Conservation (phyloP, 306 rosid species). For the Trifolium subterraneum region DNA sequence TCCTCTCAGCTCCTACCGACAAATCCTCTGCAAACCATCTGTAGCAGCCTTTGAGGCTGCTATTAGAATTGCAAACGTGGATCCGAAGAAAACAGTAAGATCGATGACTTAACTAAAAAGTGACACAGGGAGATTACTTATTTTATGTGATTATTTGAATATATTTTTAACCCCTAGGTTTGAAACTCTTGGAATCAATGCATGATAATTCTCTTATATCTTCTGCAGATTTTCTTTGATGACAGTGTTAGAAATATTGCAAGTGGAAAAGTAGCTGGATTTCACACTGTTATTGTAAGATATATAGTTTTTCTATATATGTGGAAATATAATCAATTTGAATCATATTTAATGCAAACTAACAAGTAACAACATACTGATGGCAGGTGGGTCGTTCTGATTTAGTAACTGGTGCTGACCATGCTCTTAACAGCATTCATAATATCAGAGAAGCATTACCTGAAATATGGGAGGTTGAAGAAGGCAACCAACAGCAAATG, state of each 20-base stretch:
- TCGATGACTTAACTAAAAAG: conserved; percentile 1
- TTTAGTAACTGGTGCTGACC: conserved; percentile 77
- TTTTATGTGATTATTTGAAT: not conserved
- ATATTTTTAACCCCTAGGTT: not conserved
- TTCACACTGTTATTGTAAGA: conserved; percentile 84
- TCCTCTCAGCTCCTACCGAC: conserved; percentile 49
- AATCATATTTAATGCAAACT: conserved; percentile 15
- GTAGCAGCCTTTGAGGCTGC: conserved; percentile 74
- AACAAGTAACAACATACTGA: conserved; percentile 21
- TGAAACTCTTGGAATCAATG: conserved; percentile 29
- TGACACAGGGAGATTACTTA: not conserved
- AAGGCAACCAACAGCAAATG: conserved; percentile 37
- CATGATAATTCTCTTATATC: conserved; percentile 20
- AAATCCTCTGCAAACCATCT: conserved; percentile 78
- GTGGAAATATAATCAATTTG: conserved; percentile 4
- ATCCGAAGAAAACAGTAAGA: conserved; percentile 71
- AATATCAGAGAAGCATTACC: conserved; percentile 86
- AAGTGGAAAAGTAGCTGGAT: conserved; percentile 78
- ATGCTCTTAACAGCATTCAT: conserved; percentile 80
- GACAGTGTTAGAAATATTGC: conserved; percentile 81
- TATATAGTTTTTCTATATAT: too few relatives aligned
- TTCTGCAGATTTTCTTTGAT: conserved; percentile 79
- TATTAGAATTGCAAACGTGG: conserved; percentile 61
- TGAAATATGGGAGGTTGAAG: conserved; percentile 69
- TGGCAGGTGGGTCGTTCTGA: conserved; percentile 79